A percentile compares a stretch with the other conserved stretches of the same genome.
Evolutionary conservation across 495 filamentous ascomycete genomes (phyloP).

Genomic region (Penicillium soppii): DNA sequence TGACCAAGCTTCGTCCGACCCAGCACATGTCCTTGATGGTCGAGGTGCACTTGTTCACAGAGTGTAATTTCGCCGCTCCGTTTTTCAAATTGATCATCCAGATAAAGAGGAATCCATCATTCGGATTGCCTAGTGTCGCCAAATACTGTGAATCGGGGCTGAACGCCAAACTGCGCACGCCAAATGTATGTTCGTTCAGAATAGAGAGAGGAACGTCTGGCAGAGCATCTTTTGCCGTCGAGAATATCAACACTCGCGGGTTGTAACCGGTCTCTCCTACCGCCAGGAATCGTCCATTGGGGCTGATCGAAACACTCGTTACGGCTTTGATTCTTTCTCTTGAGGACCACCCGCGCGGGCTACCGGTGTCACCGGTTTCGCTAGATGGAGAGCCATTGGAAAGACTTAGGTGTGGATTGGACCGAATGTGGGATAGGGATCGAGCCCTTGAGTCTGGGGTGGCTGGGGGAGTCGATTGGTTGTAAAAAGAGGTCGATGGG

Average conservation of each 20-base stretch:
- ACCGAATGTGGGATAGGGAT: slow-evolving; percentile 32
- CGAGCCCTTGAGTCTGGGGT: slow-evolving; percentile 44
- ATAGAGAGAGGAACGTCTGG: slow-evolving; percentile 82
- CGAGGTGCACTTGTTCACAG: slow-evolving; percentile 91
- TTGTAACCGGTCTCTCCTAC: slow-evolving; percentile 96
- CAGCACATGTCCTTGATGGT: slow-evolving; percentile 81
- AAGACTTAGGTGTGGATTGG: slow-evolving; percentile 25
- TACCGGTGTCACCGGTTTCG: slow-evolving; percentile 59
- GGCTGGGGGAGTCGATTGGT: slow-evolving; percentile 59
- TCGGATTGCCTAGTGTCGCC: slow-evolving; percentile 80
- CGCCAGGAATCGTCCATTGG: slow-evolving; percentile 83
- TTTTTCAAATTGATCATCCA: slow-evolving; percentile 82
- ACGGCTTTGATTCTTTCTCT: slow-evolving; percentile 92
- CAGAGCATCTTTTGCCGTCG: slow-evolving; percentile 67
- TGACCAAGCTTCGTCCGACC: slow-evolving; percentile 72
- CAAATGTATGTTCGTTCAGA: slow-evolving; percentile 85
- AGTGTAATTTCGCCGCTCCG: slow-evolving; percentile 83
- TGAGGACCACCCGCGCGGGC: slow-evolving; percentile 74
- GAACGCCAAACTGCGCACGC: slow-evolving; percentile 85
- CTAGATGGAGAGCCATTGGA: slow-evolving; percentile 36
- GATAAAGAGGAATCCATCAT: slow-evolving; percentile 92
- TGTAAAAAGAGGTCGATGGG: slow-evolving; percentile 50
- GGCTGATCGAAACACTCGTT: slow-evolving; percentile 89
- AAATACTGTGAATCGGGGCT: slow-evolving; percentile 84
- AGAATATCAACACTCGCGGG: slow-evolving; percentile 88